phyloP scores from a whole-genome alignment of 2,329 filamentous ascomycete species.

The Colletotrichum lini region DNA sequence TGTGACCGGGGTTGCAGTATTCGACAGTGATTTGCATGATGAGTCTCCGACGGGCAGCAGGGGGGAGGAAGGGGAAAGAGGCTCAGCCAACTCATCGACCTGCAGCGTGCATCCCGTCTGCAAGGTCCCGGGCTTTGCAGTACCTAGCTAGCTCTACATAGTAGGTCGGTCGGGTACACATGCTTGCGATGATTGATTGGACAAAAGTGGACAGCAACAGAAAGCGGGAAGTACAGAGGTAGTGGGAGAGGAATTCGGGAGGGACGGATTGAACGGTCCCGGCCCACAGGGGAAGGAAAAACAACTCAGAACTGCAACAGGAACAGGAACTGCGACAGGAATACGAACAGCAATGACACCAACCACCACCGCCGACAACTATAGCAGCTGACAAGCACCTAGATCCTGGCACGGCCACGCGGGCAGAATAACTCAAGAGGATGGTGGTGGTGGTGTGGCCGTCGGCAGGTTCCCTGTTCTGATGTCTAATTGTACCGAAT shows the following conservation, averaged over 20 bases:
- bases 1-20: neutral
- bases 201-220: neutral
- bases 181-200: slow-evolving; percentile 16
- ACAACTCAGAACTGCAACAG: too few species aligned
- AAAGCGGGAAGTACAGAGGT: neutral
- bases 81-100: neutral
- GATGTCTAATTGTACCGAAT: neutral
- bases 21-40: neutral
- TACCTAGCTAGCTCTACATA: neutral
- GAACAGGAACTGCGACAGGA: too few species aligned
- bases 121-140: slow-evolving; percentile 1
- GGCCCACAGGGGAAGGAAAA: neutral
- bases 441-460: neutral
- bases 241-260: slow-evolving; percentile 18
- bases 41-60: neutral
- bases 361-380: slow-evolving; percentile 4
- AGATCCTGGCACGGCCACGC: slow-evolving; percentile 34
- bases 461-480: neutral
- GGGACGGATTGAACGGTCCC: slow-evolving; percentile 1
- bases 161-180: neutral
- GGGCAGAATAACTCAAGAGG: slow-evolving; percentile 22
- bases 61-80: neutral
- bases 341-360: neutral
- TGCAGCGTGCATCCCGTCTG: slow-evolving; percentile 13
- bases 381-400: slow-evolving; percentile 22